Evolutionary conservation across 2,329 filamentous ascomycete species (phyloP).

Genomic region (Fusarium ramigenum): DNA sequence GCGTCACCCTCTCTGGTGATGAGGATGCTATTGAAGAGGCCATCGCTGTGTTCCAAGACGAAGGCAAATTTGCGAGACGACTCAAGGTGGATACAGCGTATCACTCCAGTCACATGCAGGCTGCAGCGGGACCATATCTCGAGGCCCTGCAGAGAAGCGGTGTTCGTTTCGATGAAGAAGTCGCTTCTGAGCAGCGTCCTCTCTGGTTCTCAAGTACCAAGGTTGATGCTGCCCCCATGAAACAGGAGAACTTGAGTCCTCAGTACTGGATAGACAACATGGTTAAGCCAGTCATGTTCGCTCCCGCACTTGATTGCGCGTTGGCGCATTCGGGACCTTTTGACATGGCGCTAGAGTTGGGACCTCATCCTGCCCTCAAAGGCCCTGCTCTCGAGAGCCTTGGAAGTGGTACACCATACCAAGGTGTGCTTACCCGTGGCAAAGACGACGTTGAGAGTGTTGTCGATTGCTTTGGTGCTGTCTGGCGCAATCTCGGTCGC

Average conservation of each 20-base stretch:
- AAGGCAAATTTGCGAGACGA: background rate
- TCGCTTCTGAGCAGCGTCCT: background rate
- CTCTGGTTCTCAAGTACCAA: background rate
- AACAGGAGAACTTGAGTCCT: background rate
- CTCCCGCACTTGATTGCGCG: background rate
- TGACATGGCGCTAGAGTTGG: background rate
- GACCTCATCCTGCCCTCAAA: slow-evolving; percentile 5
- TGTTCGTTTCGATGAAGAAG: background rate
- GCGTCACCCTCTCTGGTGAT: background rate
- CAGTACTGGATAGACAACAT: slow-evolving; percentile 3
- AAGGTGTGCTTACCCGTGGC: background rate
- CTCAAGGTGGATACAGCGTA: slow-evolving; percentile 14
- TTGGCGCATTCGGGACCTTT: background rate
- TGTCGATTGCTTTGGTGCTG: background rate
- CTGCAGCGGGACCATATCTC: background rate
- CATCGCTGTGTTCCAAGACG: background rate
- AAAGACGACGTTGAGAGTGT: background rate
- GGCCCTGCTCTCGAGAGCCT: background rate
- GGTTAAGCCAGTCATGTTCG: background rate
- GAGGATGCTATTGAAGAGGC: slow-evolving; percentile 48
- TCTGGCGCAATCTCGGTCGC: background rate
- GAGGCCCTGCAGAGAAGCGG: background rate
- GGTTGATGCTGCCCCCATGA: background rate
- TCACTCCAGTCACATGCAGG: background rate
- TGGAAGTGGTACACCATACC: background rate